phyloP scores from a whole-genome alignment of 345 rosid species.

The Sonneratia alba region DNA sequence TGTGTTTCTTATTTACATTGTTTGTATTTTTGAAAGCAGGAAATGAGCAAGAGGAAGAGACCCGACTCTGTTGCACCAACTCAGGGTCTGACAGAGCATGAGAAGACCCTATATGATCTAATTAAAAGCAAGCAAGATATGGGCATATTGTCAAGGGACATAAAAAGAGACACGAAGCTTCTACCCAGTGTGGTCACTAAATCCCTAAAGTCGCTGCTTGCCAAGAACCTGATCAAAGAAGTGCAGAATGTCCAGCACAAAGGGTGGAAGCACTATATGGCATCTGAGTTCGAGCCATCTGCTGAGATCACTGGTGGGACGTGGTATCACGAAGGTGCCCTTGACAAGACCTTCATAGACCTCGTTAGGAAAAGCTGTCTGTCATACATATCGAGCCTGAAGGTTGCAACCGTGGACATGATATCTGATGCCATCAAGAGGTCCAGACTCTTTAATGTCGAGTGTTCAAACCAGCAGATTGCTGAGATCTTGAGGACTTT shows the following conservation, averaged over 20 bases:
- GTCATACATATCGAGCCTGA: slow-evolving; percentile 18
- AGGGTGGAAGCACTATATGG: slow-evolving; percentile 45
- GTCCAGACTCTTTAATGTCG: slow-evolving; percentile 20
- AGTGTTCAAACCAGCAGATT: slow-evolving; percentile 29
- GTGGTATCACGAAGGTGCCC: slow-evolving; percentile 61
- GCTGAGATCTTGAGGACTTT: slow-evolving; percentile 54
- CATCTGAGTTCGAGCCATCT: slow-evolving; percentile 55
- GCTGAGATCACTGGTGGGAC: slow-evolving; percentile 67
- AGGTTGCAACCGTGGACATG: slow-evolving; percentile 45
- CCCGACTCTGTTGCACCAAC: slow-evolving; percentile 26
- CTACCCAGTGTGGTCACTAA: slow-evolving; percentile 24
- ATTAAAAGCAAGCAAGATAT: slow-evolving; percentile 48
- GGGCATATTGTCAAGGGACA: slow-evolving; percentile 43
- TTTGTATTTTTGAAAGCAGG: background rate
- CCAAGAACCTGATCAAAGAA: slow-evolving; percentile 46
- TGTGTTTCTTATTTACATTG: background rate
- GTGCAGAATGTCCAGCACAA: slow-evolving; percentile 52
- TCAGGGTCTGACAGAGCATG: slow-evolving; percentile 37
- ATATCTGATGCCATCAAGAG: slow-evolving; percentile 25
- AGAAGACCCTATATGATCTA: slow-evolving; percentile 26
- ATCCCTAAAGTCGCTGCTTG: slow-evolving; percentile 31
- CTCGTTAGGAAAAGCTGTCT: slow-evolving; percentile 32
- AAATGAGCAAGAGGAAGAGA: slow-evolving; percentile 47
- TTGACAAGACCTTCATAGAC: slow-evolving; percentile 35
- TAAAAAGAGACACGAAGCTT: slow-evolving; percentile 38